Percentiles rank a stretch among this genome's conserved stretches.
These are phyloP conservation scores for Pythium angustatum DNA, from an alignment of 352 stramenopile species.

Conservation along the genomic window DNA sequence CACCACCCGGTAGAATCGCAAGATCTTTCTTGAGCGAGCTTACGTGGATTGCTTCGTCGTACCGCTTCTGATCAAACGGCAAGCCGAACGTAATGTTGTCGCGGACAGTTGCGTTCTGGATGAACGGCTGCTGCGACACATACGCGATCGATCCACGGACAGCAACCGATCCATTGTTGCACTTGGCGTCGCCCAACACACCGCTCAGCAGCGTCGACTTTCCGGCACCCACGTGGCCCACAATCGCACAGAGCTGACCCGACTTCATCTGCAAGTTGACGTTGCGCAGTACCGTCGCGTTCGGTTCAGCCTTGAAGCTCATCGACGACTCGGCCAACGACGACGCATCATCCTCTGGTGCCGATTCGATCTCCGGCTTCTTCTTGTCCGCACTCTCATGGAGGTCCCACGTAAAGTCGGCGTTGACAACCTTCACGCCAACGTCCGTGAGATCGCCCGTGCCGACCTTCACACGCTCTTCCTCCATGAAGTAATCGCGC, in stretches of 20 bases:
- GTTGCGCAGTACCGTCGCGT: conserved; percentile 39
- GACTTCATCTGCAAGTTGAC: conserved; percentile 72
- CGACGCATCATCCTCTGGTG: conserved; percentile 31
- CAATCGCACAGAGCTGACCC: conserved; percentile 75
- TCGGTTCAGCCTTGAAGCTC: conserved; percentile 49
- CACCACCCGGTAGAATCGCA: conserved; percentile 87
- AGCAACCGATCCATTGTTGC: conserved; percentile 28
- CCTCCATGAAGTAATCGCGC: conserved; percentile 63
- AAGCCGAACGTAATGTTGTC: conserved; percentile 55
- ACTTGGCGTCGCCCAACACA: conserved; percentile 45
- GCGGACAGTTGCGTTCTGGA: conserved; percentile 49
- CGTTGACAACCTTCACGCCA: conserved; percentile 49
- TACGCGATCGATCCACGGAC: conserved; percentile 52
- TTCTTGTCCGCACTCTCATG: conserved; percentile 13
- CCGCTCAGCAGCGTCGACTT: conserved; percentile 73
- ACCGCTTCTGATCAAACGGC: conserved; percentile 39
- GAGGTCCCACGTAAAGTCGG: conserved; percentile 69
- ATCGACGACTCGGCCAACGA: conserved; percentile 33
- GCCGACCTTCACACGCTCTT: conserved; percentile 71
- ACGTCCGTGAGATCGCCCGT: conserved; percentile 76
- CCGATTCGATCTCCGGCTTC: conserved; percentile 34
- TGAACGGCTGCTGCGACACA: conserved; percentile 58
- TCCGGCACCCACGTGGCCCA: conserved; percentile 72
- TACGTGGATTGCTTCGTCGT: conserved; percentile 54
- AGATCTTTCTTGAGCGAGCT: conserved; percentile 88